Conservation (phyloP, 805 yeast species). For the Barnettozyma californica region DNA sequence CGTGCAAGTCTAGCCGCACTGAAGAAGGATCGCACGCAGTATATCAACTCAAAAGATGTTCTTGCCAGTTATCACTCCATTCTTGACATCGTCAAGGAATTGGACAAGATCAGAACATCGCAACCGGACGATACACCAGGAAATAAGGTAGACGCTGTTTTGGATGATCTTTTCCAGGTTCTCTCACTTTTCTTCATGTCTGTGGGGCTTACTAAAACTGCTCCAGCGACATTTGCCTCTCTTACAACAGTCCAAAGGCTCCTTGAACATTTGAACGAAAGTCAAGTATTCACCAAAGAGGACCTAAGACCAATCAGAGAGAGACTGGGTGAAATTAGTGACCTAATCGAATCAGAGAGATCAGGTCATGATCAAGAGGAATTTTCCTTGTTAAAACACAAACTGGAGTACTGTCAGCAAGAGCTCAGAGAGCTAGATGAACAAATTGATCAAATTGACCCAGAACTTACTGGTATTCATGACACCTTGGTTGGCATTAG, state of each 20-base stretch:
- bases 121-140: slow-evolving; percentile 22
- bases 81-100: slow-evolving; percentile 44
- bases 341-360: slow-evolving; percentile 40
- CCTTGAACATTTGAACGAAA: slow-evolving; percentile 75
- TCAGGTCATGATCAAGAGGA: slow-evolving; percentile 38
- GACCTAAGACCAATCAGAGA: slow-evolving; percentile 75
- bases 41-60: slow-evolving; percentile 65
- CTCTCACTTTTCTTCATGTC: slow-evolving; percentile 83
- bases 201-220: slow-evolving; percentile 83
- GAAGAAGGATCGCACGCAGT: slow-evolving; percentile 62
- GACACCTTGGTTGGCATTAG: slow-evolving; percentile 59
- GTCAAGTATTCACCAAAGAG: slow-evolving; percentile 75
- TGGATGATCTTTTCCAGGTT: slow-evolving; percentile 88
- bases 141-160: slow-evolving; percentile 59
- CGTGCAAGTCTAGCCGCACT: slow-evolving; percentile 39
- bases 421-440: slow-evolving; percentile 54
- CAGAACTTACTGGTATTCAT: slow-evolving; percentile 40
- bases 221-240: slow-evolving; percentile 93
- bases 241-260: slow-evolving; percentile 80
- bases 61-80: slow-evolving; percentile 53
- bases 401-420: slow-evolving; percentile 56
- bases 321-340: slow-evolving; percentile 64
- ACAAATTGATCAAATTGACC: slow-evolving; percentile 48
- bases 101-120: slow-evolving; percentile 42
- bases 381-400: slow-evolving; percentile 54